Conservation (phyloP, 1,139 yeast genomes). For the Candida dubliniensis region DNA sequence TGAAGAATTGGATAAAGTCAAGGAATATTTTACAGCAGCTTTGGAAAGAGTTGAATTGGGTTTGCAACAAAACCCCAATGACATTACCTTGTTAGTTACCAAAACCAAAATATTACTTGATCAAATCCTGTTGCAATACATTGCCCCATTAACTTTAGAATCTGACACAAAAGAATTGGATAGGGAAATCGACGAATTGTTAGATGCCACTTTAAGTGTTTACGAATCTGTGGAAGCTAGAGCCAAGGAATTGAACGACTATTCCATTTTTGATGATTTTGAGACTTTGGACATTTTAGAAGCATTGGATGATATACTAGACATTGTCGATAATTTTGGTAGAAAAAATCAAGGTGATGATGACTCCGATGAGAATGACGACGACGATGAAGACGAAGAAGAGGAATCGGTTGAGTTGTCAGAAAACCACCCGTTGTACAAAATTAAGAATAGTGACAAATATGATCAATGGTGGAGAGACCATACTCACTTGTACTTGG, state of each 20-base stretch:
- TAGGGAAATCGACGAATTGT: constrained; percentile 35
- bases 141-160: constrained; percentile 48
- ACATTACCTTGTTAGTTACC: constrained; percentile 50
- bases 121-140: constrained; percentile 56
- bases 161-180: constrained; percentile 27
- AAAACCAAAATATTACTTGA: constrained; percentile 56
- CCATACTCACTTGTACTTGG: constrained; percentile 46
- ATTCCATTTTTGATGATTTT: constrained; percentile 28
- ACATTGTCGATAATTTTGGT: constrained; percentile 66
- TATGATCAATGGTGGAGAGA: constrained; percentile 59
- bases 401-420: constrained; percentile 36
- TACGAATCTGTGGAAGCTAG: constrained; percentile 47
- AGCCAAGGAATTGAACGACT: constrained; percentile 28
- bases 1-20: constrained; percentile 26
- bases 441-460: constrained; percentile 35
- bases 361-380: constrained; percentile 32
- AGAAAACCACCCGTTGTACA: constrained; percentile 54
- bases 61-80: constrained; percentile 45
- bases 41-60: constrained; percentile 70
- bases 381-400: constrained; percentile 23
- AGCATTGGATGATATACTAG: constrained; percentile 63
- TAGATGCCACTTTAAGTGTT: constrained; percentile 41
- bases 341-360: constrained; percentile 24
- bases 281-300: constrained; percentile 52
- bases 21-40: constrained; percentile 66